Conservation (phyloP, 2,329 filamentous ascomycete genomes). For the Diaporthe citrichinensis region DNA sequence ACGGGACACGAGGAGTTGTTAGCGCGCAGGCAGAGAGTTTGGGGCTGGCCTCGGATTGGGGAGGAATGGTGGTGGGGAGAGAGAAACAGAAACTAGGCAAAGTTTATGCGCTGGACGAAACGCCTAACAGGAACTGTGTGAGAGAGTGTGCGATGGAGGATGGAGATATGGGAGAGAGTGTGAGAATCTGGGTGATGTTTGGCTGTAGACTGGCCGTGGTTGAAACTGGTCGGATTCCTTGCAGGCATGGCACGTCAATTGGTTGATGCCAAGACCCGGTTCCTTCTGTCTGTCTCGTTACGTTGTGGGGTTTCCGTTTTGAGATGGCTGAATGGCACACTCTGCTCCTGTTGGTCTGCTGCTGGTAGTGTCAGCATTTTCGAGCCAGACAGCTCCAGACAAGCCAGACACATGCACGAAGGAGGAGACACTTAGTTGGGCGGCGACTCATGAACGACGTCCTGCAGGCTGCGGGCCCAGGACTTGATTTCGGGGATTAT, state of each 20-base stretch:
- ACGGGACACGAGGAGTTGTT: neutral
- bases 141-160: neutral
- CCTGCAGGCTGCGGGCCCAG: conserved; percentile 15
- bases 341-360: conserved; percentile 1
- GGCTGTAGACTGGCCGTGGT: conserved; percentile 14
- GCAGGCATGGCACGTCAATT: neutral
- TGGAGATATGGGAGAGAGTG: neutral
- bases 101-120: conserved; percentile 24
- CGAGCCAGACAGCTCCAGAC: conserved; percentile 3
- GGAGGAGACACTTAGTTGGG: conserved; percentile 12
- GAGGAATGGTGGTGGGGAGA: neutral
- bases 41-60: conserved; percentile 4
- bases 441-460: conserved; percentile 25
- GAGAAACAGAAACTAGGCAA: conserved; percentile 21
- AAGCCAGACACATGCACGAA: conserved; percentile 13
- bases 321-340: conserved; percentile 1
- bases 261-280: conserved; percentile 5
- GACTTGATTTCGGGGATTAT: conserved; percentile 27
- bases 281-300: neutral
- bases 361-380: neutral
- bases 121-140: conserved; percentile 13
- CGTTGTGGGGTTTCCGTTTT: conserved; percentile 14
- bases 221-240: conserved; percentile 9
- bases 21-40: conserved; percentile 1
- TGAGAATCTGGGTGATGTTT: neutral